Percentiles rank a stretch among this genome's conserved stretches.
Conservation (phyloP, 2,329 filamentous ascomycete species). For the Aureobasidium lini region DNA sequence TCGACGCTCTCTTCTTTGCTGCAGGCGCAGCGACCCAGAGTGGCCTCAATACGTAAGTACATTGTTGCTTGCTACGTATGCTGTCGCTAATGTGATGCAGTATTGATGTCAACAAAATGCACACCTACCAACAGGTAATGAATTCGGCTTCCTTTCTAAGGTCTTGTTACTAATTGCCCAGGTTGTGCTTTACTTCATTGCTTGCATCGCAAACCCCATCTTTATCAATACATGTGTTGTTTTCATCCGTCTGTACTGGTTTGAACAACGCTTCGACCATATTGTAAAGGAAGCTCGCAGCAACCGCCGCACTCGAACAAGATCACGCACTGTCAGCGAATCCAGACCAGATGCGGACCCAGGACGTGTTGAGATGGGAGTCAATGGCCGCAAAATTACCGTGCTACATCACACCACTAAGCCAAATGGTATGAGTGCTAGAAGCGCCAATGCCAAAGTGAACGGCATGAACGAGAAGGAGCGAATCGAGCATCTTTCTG, state of each 20-base stretch:
- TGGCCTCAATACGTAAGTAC: constrained; percentile 67
- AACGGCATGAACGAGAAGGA: constrained; percentile 39
- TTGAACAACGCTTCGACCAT: constrained; percentile 88
- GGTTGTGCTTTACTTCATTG: constrained; percentile 61
- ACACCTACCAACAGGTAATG: constrained; percentile 40
- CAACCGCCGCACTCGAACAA: constrained; percentile 58
- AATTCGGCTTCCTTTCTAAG: background rate
- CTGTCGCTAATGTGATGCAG: constrained; percentile 21
- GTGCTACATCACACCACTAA: constrained; percentile 54
- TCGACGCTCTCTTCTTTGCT: constrained; percentile 85
- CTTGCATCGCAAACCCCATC: constrained; percentile 74
- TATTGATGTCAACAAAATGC: constrained; percentile 42
- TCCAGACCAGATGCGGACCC: constrained; percentile 41
- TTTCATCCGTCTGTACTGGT: constrained; percentile 92
- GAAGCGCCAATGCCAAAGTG: constrained; percentile 42
- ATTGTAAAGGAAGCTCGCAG: constrained; percentile 66
- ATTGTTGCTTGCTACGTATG: background rate
- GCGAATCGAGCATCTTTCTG: constrained; percentile 25
- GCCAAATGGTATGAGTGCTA: constrained; percentile 45
- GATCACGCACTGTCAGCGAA: constrained; percentile 44
- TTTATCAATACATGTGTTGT: constrained; percentile 80
- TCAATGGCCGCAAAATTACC: constrained; percentile 58
- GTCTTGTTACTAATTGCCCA: constrained; percentile 34
- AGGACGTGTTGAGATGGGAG: constrained; percentile 51
- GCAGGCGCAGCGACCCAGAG: constrained; percentile 83